Conservation (phyloP, 2,329 filamentous ascomycete species). For the Fusarium cicatricum region DNA sequence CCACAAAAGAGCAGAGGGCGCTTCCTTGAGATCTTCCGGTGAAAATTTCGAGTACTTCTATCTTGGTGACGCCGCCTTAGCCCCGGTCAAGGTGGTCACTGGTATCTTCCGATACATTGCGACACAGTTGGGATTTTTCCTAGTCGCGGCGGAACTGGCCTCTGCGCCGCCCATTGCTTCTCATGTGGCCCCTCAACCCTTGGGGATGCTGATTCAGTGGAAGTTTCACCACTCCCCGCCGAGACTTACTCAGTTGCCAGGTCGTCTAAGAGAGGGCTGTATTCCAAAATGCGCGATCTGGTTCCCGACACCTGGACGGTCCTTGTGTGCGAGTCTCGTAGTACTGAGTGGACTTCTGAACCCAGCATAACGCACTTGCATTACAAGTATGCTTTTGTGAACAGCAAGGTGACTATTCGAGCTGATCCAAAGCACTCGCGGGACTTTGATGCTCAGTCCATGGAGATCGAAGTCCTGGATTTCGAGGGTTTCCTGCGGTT, state of each 20-base stretch:
- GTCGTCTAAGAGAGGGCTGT: background rate
- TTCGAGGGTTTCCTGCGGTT: slow-evolving; percentile 8
- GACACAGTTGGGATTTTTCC: background rate
- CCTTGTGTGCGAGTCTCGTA: background rate
- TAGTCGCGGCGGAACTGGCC: background rate
- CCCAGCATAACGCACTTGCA: background rate
- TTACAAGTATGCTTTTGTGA: slow-evolving; percentile 12
- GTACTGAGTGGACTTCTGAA: background rate
- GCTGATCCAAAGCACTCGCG: background rate
- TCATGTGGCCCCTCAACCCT: slow-evolving; percentile 9
- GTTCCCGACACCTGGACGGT: slow-evolving; percentile 10
- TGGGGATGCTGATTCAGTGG: background rate
- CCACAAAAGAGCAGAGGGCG: background rate
- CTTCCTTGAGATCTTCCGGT: too few relatives aligned
- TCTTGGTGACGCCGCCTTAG: slow-evolving; percentile 7
- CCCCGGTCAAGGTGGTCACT: background rate
- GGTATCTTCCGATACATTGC: slow-evolving; percentile 17
- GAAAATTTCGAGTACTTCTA: slow-evolving; percentile 1
- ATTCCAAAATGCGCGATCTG: slow-evolving; percentile 11
- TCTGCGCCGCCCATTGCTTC: slow-evolving; percentile 4
- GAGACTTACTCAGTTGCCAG: background rate
- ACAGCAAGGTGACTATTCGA: background rate
- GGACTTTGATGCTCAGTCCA: background rate
- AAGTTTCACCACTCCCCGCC: slow-evolving; percentile 14
- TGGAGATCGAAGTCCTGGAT: slow-evolving; percentile 6